Evolutionary conservation across 1,284 basidiomycete species (phyloP), one percentile per base, ranked within the genome.

Genomic region (Meripilus lineatus): DNA sequence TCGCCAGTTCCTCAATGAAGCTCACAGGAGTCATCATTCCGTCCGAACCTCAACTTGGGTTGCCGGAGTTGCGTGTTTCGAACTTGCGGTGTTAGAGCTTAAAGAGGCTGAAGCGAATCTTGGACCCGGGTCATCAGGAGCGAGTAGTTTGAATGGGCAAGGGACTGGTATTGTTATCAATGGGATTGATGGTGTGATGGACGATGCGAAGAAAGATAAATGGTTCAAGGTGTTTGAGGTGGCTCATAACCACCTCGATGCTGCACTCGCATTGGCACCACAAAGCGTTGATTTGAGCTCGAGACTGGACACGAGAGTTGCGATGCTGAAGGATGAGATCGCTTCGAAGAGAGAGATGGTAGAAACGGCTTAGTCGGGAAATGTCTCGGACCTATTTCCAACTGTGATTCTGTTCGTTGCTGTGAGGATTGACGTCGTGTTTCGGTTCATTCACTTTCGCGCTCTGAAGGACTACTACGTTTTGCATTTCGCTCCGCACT

Each of bases 261-360:
- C 64, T 47, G 79, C 80, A 40, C 59, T 76, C 38, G 55, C 57
- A 7, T 49, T 79, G 22, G 71, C 77, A 34, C 69, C 75, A 41
- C 76, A 68, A 51, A 64, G 72, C 43, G 70, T 78, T 21, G 85
- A 88, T 61, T 46, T 89, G 56, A 76, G 75, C 32, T 79, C 78
- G 45, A 65, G 85, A 56, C 58, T 88, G 50, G 85, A 86, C 48
- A 82, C 74, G 57, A 63, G 85, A 58, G 73, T 87, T 39, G 68
- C 71, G 50, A 81, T 88, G 79, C 59, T 87, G 43, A 68, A 69
- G 53, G 81, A 85, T 56, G 84, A 88, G 74, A 80, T 89, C 51
- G 65, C 55, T 57, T 58, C 66, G 50, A 87, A 86, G 71, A 72
- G 65, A 58, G 73, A 66, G 55, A 66, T 67, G 63, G 47, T 68